Conservation (phyloP, 1,284 basidiomycete species). For the Termitomyces sp. region DNA sequence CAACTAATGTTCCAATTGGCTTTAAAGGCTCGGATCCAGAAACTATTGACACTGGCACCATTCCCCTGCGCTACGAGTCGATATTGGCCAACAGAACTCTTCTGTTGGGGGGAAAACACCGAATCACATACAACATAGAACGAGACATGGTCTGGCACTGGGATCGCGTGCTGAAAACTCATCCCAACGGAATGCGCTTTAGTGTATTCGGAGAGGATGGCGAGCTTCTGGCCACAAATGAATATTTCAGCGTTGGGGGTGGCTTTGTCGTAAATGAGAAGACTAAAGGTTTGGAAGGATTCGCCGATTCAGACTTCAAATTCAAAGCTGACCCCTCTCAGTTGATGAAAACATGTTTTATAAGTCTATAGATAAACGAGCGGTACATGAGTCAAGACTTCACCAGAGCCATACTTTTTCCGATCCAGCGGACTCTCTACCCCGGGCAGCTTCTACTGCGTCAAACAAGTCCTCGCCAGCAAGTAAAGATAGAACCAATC, state of each 20-base stretch:
- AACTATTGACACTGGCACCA: constrained; percentile 81
- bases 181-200: constrained; percentile 91
- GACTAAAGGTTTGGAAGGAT: constrained; percentile 57
- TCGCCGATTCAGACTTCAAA: neutral
- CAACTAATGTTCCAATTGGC: neutral
- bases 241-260: constrained; percentile 90
- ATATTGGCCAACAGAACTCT: constrained; percentile 68
- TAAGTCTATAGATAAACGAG: constrained; percentile 85
- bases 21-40: constrained; percentile 69
- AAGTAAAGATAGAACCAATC: neutral
- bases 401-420: constrained; percentile 59
- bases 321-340: constrained; percentile 25
- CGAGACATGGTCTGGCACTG: constrained; percentile 90
- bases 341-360: constrained; percentile 95
- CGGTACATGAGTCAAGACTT: constrained; percentile 74
- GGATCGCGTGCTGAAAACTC: constrained; percentile 76
- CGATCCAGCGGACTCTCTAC: constrained; percentile 27
- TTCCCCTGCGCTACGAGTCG: constrained; percentile 65
- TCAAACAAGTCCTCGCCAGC: neutral
- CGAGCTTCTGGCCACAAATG: constrained; percentile 88
- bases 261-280: constrained; percentile 91
- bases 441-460: neutral
- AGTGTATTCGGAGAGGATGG: constrained; percentile 80
- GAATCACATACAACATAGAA: constrained; percentile 81
- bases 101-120: constrained; percentile 66